Evolutionary conservation across 2,329 filamentous ascomycete species (phyloP).

Genomic region (Verticillium alfalfae): DNA sequence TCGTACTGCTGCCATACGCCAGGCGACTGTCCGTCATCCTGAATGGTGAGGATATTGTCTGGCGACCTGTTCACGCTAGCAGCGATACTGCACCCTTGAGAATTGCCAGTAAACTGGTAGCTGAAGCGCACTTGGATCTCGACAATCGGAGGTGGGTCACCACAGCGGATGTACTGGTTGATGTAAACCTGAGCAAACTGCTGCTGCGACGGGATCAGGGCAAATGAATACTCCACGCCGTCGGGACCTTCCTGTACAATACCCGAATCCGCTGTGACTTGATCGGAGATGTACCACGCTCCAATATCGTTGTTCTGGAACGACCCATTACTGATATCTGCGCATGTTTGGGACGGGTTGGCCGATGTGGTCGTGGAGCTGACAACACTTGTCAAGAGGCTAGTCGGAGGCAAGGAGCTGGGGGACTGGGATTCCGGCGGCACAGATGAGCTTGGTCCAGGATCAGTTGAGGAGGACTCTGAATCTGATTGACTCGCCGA

Average conservation of each 20-base stretch:
- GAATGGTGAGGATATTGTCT: neutral
- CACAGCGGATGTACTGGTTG: slow-evolving; percentile 6
- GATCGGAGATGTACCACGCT: slow-evolving; percentile 9
- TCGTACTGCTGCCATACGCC: slow-evolving; percentile 7
- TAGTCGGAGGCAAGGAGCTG: neutral
- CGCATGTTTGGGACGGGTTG: slow-evolving; percentile 1
- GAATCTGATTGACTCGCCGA: neutral
- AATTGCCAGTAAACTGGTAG: slow-evolving; percentile 7
- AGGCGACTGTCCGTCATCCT: slow-evolving; percentile 1
- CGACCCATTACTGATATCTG: slow-evolving; percentile 3
- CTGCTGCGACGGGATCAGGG: slow-evolving; percentile 8
- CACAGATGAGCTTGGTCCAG: neutral
- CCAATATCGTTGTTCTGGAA: slow-evolving; percentile 1
- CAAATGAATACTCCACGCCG: slow-evolving; percentile 4
- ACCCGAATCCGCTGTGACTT: slow-evolving; percentile 6
- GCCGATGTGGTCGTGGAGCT: neutral
- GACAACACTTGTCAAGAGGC: neutral
- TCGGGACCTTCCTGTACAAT: neutral
- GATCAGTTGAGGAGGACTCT: neutral
- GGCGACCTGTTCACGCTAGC: slow-evolving; percentile 5
- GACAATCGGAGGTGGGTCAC: slow-evolving; percentile 7
- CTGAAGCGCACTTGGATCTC: slow-evolving; percentile 4
- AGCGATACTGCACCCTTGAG: slow-evolving; percentile 5
- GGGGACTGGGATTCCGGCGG: neutral
- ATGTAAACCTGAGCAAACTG: slow-evolving; percentile 7